Evolutionary conservation across 2,329 filamentous ascomycete species (phyloP).

Genomic region (Cercospora brassicicola): DNA sequence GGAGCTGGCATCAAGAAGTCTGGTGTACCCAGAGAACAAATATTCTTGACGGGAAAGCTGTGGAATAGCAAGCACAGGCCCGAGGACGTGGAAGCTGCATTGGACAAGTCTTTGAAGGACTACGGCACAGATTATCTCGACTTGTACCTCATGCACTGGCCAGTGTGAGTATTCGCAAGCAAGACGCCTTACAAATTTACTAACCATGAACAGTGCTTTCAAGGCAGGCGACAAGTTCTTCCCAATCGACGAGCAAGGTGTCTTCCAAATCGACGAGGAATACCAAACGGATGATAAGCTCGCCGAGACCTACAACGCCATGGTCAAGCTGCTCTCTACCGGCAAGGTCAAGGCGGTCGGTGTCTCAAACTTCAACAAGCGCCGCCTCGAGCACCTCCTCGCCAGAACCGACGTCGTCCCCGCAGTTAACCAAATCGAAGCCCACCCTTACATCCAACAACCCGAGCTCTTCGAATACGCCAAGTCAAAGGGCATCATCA

Average conservation of each 20-base stretch:
- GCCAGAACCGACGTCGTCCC: conserved; percentile 25
- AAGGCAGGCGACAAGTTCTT: conserved; percentile 39
- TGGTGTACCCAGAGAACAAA: conserved; percentile 32
- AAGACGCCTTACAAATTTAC: neutral
- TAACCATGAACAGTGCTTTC: conserved; percentile 20
- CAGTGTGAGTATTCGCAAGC: conserved; percentile 47
- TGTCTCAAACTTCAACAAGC: conserved; percentile 33
- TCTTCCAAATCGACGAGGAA: conserved; percentile 38
- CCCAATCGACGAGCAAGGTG: conserved; percentile 40
- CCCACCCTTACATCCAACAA: conserved; percentile 30
- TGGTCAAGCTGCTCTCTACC: conserved; percentile 31
- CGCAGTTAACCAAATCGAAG: conserved; percentile 32
- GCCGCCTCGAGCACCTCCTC: conserved; percentile 29
- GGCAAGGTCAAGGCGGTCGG: conserved; percentile 35
- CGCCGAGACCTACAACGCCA: conserved; percentile 29
- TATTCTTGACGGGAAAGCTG: conserved; percentile 57
- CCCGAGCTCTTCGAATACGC: conserved; percentile 25
- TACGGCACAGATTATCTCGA: conserved; percentile 52
- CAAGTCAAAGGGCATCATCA: conserved; percentile 28
- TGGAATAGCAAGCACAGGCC: conserved; percentile 64
- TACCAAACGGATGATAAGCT: conserved; percentile 42
- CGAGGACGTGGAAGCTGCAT: conserved; percentile 33
- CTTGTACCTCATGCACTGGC: conserved; percentile 54
- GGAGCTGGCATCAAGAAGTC: conserved; percentile 32
- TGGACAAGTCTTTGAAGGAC: conserved; percentile 43